Conservation (phyloP, 1,284 basidiomycete species). For the Boletus semigastroideus region DNA sequence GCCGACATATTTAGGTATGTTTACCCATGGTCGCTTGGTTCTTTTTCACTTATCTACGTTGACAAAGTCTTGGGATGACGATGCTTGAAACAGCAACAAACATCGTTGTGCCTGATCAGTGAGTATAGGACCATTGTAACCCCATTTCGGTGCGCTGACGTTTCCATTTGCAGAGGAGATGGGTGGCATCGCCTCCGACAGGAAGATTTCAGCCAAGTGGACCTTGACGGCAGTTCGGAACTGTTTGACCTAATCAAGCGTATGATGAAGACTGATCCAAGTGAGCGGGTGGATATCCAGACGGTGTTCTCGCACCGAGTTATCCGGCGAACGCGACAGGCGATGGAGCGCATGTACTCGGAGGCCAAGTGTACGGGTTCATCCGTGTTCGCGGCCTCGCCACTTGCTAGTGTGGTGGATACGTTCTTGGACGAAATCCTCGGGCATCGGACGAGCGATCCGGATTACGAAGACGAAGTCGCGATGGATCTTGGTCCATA, state of each 20-base stretch:
- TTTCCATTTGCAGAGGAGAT: constrained; percentile 59
- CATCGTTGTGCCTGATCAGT: constrained; percentile 97
- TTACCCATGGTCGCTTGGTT: constrained; percentile 10
- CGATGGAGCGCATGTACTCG: constrained; percentile 57
- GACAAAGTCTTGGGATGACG: constrained; percentile 84
- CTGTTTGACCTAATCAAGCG: constrained; percentile 69
- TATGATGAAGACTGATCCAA: constrained; percentile 80
- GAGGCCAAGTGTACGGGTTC: constrained; percentile 41
- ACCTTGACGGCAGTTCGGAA: constrained; percentile 72
- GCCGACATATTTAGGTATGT: constrained; percentile 95
- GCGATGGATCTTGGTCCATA: constrained; percentile 45
- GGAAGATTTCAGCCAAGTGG: constrained; percentile 91
- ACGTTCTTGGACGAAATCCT: constrained; percentile 68
- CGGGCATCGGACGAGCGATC: constrained; percentile 24
- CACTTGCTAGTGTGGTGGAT: constrained; percentile 56
- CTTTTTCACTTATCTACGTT: constrained; percentile 4
- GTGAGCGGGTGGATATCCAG: constrained; percentile 56
- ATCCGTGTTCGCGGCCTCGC: constrained; percentile 60
- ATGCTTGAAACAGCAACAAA: constrained; percentile 95
- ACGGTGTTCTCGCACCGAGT: constrained; percentile 66
- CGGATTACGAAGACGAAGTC: constrained; percentile 29
- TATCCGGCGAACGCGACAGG: constrained; percentile 62
- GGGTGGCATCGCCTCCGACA: constrained; percentile 92
- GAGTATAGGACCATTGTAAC: constrained; percentile 38
- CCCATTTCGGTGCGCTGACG: constrained; percentile 14